These are phyloP conservation scores for Austroboletus rostrupii DNA, from an alignment of 1,284 basidiomycete genomes.

Conservation along the genomic window DNA sequence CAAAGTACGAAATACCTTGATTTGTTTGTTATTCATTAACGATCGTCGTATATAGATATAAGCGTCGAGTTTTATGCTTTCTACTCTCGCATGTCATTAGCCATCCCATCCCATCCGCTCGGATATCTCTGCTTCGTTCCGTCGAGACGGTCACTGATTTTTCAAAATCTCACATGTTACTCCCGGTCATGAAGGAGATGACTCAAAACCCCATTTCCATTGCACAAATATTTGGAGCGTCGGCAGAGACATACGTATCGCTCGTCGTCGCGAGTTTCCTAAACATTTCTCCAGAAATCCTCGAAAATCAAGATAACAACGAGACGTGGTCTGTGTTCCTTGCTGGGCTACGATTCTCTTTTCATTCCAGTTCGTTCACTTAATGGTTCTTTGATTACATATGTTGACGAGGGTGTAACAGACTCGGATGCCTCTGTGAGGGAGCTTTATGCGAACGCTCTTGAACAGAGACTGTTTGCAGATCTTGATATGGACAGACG, in stretches of 20 bases:
- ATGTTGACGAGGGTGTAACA: slow-evolving; percentile 16
- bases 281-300: slow-evolving; percentile 36
- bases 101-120: slow-evolving; percentile 49
- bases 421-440: slow-evolving; percentile 33
- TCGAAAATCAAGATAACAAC: slow-evolving; percentile 38
- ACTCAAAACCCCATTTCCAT: slow-evolving; percentile 25
- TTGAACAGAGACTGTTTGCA: slow-evolving; percentile 52
- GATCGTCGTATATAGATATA: slow-evolving; percentile 51
- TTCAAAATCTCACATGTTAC: slow-evolving; percentile 61
- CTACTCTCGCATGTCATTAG: slow-evolving; percentile 79
- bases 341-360: slow-evolving; percentile 40
- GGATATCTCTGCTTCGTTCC: slow-evolving; percentile 56
- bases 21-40: slow-evolving; percentile 3
- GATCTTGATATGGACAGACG: slow-evolving; percentile 51
- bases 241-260: slow-evolving; percentile 41
- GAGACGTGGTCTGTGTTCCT: slow-evolving; percentile 49
- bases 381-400: background rate
- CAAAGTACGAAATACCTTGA: slow-evolving; percentile 43
- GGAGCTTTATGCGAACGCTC: slow-evolving; percentile 37
- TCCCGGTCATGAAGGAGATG: slow-evolving; percentile 55
- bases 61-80: slow-evolving; percentile 73
- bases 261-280: slow-evolving; percentile 59
- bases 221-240: slow-evolving; percentile 21
- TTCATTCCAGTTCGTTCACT: slow-evolving; percentile 42
- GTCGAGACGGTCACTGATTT: slow-evolving; percentile 60